phyloP scores from a whole-genome alignment of 1,139 yeast genomes.

The Hyphopichia buzzinii region DNA sequence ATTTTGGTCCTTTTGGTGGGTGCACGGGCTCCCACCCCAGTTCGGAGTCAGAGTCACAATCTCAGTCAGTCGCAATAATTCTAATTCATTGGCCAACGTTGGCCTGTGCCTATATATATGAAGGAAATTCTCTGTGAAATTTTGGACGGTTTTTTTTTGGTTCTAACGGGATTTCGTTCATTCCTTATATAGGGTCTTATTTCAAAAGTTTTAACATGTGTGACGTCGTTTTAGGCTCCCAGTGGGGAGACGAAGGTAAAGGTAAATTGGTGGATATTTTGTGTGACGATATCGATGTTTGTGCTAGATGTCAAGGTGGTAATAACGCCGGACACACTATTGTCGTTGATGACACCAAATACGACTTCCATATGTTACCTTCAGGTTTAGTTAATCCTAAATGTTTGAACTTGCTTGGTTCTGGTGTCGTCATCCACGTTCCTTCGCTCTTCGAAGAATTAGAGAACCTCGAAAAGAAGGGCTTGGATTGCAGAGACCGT shows the following conservation, averaged over 20 bases:
- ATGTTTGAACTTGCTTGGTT: constrained; percentile 86
- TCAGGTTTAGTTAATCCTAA: constrained; percentile 93
- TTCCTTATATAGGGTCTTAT: constrained; percentile 3
- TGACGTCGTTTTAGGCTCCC: constrained; percentile 94
- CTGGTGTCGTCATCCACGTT: constrained; percentile 94
- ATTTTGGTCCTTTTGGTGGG: no score
- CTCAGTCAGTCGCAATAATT: background rate
- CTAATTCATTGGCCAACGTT: background rate
- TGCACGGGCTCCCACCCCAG: background rate
- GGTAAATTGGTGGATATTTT: constrained; percentile 94
- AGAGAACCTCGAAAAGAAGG: constrained; percentile 75
- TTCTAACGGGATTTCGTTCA: constrained; percentile 10
- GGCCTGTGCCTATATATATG: background rate
- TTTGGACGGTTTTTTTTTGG: constrained; percentile 3
- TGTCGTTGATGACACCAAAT: constrained; percentile 82
- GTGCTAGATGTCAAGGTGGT: constrained; percentile 99
- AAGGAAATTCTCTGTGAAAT: background rate
- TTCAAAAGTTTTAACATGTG: constrained; percentile 46
- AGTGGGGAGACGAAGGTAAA: constrained; percentile 99
- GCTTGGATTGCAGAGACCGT: constrained; percentile 75
- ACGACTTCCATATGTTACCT: constrained; percentile 98
- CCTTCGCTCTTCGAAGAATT: constrained; percentile 92
- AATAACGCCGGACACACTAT: constrained; percentile 99
- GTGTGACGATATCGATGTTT: constrained; percentile 91
- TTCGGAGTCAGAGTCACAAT: background rate